Evolutionary conservation across 495 filamentous ascomycete species (phyloP).

Genomic region (Corynascus novoguineensis): DNA sequence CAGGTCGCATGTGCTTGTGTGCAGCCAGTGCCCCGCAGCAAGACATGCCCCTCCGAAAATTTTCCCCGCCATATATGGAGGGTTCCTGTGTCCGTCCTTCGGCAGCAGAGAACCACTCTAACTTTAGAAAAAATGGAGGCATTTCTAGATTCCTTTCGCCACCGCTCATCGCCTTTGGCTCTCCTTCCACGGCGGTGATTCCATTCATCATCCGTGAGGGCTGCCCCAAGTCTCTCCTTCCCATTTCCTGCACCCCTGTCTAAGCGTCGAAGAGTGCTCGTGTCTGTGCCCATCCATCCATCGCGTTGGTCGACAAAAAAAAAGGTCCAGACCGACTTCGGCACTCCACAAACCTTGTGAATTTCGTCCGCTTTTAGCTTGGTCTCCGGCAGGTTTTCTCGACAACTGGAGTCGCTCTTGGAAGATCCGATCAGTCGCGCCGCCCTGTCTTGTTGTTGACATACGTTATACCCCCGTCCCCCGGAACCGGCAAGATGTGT

Average conservation of each 20-base stretch:
- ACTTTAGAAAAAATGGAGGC: conserved; percentile 11
- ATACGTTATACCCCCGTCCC: background rate
- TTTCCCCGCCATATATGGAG: conserved; percentile 16
- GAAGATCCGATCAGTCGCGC: background rate
- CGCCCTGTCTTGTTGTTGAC: background rate
- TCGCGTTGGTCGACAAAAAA: background rate
- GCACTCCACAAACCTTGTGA: background rate
- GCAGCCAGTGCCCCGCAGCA: background rate
- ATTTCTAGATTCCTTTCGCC: background rate
- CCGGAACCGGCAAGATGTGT: conserved; percentile 57
- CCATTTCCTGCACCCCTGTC: too few species aligned
- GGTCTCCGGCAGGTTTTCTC: background rate
- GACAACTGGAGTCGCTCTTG: background rate
- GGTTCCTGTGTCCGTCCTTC: background rate
- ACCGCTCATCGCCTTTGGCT: conserved; percentile 9
- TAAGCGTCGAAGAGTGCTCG: too few species aligned
- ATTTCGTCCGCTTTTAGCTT: background rate
- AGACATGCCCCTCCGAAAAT: conserved; percentile 10
- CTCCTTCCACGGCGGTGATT: conserved; percentile 9
- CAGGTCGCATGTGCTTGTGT: background rate
- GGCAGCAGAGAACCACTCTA: conserved; percentile 7
- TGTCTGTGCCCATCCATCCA: too few species aligned
- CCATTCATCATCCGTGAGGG: background rate
- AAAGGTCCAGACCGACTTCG: conserved; percentile 7
- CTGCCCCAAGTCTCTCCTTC: background rate